A percentile compares a stretch with the other conserved stretches of the same genome.
These are phyloP conservation scores for Ilyonectria destructans DNA, from an alignment of 2,329 filamentous ascomycete genomes.

Conservation along the genomic window DNA sequence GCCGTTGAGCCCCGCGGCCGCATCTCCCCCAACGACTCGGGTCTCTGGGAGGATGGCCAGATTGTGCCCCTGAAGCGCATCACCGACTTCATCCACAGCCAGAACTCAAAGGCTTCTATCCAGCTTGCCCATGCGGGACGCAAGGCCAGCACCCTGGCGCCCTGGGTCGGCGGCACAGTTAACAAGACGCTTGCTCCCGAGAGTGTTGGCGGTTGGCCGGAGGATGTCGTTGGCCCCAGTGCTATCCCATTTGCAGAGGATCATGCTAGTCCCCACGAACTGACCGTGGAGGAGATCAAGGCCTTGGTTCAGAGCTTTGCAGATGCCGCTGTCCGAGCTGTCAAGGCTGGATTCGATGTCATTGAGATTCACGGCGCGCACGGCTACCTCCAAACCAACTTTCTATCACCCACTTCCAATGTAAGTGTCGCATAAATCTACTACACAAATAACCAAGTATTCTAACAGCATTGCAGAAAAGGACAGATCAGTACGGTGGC, in stretches of 20 bases:
- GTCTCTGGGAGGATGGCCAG: conserved; percentile 90
- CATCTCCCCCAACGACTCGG: conserved; percentile 85
- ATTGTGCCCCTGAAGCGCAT: conserved; percentile 80
- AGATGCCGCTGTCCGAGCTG: conserved; percentile 70
- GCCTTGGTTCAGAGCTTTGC: conserved; percentile 75
- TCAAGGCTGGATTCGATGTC: conserved; percentile 82
- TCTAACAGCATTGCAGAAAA: conserved; percentile 55
- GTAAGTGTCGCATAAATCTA: conserved; percentile 50
- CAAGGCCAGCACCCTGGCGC: conserved; percentile 74
- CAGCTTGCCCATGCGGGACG: conserved; percentile 88
- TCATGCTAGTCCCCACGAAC: conserved; percentile 75
- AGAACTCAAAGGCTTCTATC: conserved; percentile 83
- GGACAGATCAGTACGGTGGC: conserved; percentile 78
- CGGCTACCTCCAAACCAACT: conserved; percentile 78
- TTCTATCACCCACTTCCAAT: conserved; percentile 74
- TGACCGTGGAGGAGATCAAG: conserved; percentile 80
- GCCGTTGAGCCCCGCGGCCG: conserved; percentile 82
- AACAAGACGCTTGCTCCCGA: conserved; percentile 68
- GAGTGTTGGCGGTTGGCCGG: conserved; percentile 70
- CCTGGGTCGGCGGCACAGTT: conserved; percentile 72
- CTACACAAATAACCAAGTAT: neutral
- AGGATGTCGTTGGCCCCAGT: conserved; percentile 68
- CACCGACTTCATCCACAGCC: conserved; percentile 85
- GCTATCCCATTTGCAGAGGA: conserved; percentile 73
- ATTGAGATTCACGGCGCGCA: conserved; percentile 80